phyloP scores from a whole-genome alignment of 2,329 filamentous ascomycete species.

The Orbilia blumenaviensis region DNA sequence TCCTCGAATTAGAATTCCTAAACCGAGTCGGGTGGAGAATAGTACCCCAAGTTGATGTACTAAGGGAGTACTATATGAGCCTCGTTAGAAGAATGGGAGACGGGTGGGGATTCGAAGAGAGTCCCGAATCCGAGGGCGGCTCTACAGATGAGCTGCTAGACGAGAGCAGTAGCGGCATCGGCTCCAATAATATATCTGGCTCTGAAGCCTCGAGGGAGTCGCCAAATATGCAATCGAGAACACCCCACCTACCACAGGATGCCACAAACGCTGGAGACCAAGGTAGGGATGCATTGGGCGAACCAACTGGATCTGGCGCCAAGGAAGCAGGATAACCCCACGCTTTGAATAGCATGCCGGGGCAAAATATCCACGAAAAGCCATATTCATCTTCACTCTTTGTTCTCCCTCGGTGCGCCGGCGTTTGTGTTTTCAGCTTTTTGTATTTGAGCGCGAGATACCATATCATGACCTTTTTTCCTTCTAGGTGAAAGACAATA shows the following conservation, averaged over 20 bases:
- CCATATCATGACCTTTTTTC: conserved; percentile 37
- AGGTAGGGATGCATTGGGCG: conserved; percentile 14
- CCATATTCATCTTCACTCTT: conserved; percentile 44
- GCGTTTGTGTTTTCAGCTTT: conserved; percentile 27
- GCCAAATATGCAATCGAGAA: conserved; percentile 31
- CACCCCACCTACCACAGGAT: conserved; percentile 14
- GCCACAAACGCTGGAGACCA: conserved; percentile 11
- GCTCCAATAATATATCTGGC: conserved; percentile 28
- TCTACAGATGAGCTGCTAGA: conserved; percentile 41
- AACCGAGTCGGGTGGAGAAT: conserved; percentile 96
- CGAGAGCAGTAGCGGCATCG: conserved; percentile 30
- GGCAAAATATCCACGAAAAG: background rate
- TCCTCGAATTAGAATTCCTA: conserved; percentile 92
- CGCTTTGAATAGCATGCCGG: conserved; percentile 3
- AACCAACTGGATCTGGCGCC: background rate
- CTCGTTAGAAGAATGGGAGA: conserved; percentile 74
- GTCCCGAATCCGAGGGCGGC: conserved; percentile 27
- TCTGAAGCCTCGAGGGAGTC: conserved; percentile 32
- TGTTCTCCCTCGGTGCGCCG: conserved; percentile 30
- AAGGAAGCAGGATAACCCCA: background rate
- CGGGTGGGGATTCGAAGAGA: conserved; percentile 67
- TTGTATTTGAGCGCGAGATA: conserved; percentile 52
- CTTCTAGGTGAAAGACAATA: conserved; percentile 8
- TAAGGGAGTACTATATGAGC: conserved; percentile 91
- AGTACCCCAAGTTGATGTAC: conserved; percentile 89